Evolutionary conservation across 2,329 filamentous ascomycete species (phyloP).

Genomic region (Atkinsonella texensis): DNA sequence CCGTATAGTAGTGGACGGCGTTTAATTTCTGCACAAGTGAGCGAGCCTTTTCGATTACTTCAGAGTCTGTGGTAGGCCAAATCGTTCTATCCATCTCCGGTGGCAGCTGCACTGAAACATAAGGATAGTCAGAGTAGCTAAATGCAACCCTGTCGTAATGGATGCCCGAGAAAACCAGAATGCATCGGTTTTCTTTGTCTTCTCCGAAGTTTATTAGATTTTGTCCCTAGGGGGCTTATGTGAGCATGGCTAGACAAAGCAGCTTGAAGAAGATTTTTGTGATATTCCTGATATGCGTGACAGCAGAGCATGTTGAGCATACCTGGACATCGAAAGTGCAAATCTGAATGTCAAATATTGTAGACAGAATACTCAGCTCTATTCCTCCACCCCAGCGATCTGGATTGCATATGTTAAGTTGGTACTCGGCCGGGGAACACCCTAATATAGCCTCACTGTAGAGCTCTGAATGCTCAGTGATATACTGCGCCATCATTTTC

Average conservation of each 20-base stretch:
- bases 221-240: slow-evolving; percentile 14
- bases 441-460: slow-evolving; percentile 73
- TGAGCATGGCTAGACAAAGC: neutral
- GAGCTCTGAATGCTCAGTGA: slow-evolving; percentile 57
- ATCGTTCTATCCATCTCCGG: slow-evolving; percentile 62
- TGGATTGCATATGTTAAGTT: slow-evolving; percentile 64
- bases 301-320: neutral
- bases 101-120: slow-evolving; percentile 42
- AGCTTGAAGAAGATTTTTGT: neutral
- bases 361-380: slow-evolving; percentile 73
- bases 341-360: slow-evolving; percentile 77
- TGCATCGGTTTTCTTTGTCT: slow-evolving; percentile 53
- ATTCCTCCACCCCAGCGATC: slow-evolving; percentile 88
- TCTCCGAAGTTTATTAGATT: slow-evolving; percentile 58
- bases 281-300: neutral
- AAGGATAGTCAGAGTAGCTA: slow-evolving; percentile 46
- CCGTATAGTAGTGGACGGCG: slow-evolving; percentile 73
- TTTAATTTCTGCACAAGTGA: slow-evolving; percentile 53
- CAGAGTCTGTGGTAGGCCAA: slow-evolving; percentile 43
- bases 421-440: slow-evolving; percentile 61
- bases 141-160: slow-evolving; percentile 88
- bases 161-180: slow-evolving; percentile 83
- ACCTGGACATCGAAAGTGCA: slow-evolving; percentile 69
- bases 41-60: slow-evolving; percentile 57
- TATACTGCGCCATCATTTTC: slow-evolving; percentile 65